These are phyloP conservation scores for Trichoderma cornu-damae DNA, from an alignment of 2,329 filamentous ascomycete species.

Conservation along the genomic window DNA sequence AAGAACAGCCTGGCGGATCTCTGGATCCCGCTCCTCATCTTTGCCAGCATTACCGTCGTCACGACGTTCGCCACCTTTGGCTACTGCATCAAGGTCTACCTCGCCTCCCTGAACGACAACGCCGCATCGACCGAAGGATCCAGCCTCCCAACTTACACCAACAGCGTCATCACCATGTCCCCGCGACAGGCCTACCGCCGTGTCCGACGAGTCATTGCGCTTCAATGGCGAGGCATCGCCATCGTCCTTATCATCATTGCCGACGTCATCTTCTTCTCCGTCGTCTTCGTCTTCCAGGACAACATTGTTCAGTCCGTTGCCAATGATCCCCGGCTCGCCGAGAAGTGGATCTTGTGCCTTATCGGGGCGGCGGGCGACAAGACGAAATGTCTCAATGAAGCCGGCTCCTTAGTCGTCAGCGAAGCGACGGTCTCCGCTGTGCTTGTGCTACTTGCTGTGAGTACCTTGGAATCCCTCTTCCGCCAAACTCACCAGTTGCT, in stretches of 20 bases:
- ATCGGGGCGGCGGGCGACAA: slow-evolving; percentile 50
- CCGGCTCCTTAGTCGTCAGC: slow-evolving; percentile 60
- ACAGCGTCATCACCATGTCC: slow-evolving; percentile 70
- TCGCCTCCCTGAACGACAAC: slow-evolving; percentile 74
- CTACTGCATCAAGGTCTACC: slow-evolving; percentile 93
- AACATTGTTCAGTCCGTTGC: slow-evolving; percentile 59
- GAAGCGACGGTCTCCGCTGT: slow-evolving; percentile 76
- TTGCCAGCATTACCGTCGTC: slow-evolving; percentile 70
- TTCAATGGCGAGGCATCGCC: slow-evolving; percentile 91
- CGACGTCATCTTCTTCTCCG: slow-evolving; percentile 89
- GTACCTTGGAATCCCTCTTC: slow-evolving; percentile 30
- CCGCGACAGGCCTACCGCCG: slow-evolving; percentile 84
- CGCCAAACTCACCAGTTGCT: slow-evolving; percentile 22
- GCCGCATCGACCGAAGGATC: slow-evolving; percentile 66
- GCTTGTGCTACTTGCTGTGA: slow-evolving; percentile 72
- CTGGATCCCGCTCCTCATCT: slow-evolving; percentile 82
- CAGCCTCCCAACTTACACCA: slow-evolving; percentile 62
- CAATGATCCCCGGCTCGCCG: slow-evolving; percentile 48
- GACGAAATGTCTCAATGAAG: slow-evolving; percentile 57
- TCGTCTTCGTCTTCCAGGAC: slow-evolving; percentile 86
- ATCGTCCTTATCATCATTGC: slow-evolving; percentile 85
- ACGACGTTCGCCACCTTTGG: slow-evolving; percentile 79
- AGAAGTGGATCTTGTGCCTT: slow-evolving; percentile 71
- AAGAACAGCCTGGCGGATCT: slow-evolving; percentile 74
- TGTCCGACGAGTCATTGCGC: slow-evolving; percentile 75